Percentiles rank a stretch among this genome's conserved stretches.
phyloP scores from a whole-genome alignment of 2,329 filamentous ascomycete genomes.

The Fusarium subglutinans region DNA sequence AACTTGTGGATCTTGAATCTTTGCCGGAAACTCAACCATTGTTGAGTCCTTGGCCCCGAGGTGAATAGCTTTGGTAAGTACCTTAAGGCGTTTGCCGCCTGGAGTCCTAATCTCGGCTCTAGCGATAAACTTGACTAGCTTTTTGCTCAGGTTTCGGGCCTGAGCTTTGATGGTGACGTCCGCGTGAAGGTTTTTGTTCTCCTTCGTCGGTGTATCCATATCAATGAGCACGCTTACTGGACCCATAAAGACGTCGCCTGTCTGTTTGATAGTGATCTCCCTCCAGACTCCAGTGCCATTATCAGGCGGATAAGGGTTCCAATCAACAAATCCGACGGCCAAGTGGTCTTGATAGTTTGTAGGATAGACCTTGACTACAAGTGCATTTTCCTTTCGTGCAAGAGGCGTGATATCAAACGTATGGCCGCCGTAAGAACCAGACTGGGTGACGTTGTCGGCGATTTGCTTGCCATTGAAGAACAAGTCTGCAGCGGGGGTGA shows the following conservation, averaged over 20 bases:
- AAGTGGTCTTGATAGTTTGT: not conserved
- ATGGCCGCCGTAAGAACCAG: not conserved
- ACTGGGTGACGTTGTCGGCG: not conserved
- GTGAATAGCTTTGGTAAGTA: not conserved
- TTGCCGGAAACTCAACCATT: not conserved
- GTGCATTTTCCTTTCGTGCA: not conserved
- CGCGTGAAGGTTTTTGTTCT: not conserved
- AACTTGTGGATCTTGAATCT: not conserved
- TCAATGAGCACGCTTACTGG: not conserved
- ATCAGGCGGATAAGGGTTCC: not conserved
- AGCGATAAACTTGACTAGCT: not conserved
- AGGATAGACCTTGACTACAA: not conserved
- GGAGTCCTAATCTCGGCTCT: not conserved
- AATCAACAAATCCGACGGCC: not conserved
- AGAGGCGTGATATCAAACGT: not conserved
- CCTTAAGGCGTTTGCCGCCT: not conserved
- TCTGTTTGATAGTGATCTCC: not conserved
- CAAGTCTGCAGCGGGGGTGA: not conserved
- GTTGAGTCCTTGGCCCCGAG: not conserved
- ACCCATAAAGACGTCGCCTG: not conserved
- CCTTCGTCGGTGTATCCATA: not conserved
- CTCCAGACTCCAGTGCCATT: not conserved
- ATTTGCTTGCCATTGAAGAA: not conserved
- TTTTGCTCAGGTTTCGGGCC: not conserved
- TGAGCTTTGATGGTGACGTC: not conserved